Evolutionary conservation across 345 rosid species (phyloP).

Genomic region (Hibiscus syriacus): DNA sequence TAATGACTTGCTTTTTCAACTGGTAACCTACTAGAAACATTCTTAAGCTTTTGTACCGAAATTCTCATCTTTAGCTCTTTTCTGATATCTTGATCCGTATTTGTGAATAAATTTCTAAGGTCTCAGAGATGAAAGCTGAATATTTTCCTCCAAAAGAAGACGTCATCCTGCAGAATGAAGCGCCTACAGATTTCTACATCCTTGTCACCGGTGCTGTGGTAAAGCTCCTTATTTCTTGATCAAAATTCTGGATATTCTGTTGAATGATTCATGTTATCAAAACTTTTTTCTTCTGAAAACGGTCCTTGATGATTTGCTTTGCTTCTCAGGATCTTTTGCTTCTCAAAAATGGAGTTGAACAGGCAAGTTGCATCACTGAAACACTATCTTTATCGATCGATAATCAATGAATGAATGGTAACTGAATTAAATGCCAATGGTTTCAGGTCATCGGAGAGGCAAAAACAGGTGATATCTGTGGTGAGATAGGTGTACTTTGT

Average conservation of each 20-base stretch:
- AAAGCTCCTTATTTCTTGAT: conserved; percentile 9
- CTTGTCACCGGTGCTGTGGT: conserved; percentile 74
- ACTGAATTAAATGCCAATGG: neutral
- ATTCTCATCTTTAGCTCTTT: neutral
- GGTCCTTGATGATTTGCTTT: conserved; percentile 4
- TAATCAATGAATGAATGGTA: neutral
- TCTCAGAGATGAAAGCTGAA: conserved; percentile 80
- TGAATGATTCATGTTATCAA: neutral
- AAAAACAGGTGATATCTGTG: conserved; percentile 67
- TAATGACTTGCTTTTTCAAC: conserved; percentile 64
- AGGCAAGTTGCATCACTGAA: conserved; percentile 25
- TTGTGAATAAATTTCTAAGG: conserved; percentile 31
- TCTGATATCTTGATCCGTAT: neutral
- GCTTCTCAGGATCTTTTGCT: conserved; percentile 46
- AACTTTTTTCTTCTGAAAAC: neutral
- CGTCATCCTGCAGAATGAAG: conserved; percentile 75
- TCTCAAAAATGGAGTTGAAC: conserved; percentile 40
- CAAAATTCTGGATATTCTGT: neutral
- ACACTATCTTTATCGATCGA: neutral
- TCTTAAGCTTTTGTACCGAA: conserved; percentile 1
- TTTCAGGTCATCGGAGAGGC: conserved; percentile 64
- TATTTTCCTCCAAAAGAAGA: conserved; percentile 88
- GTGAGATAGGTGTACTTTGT: conserved; percentile 88
- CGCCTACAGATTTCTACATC: conserved; percentile 74
- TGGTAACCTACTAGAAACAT: conserved; percentile 38